A percentile compares a stretch with the other conserved stretches of the same genome.
These are phyloP conservation scores for Avena atlantica DNA, from an alignment of 176 grass and related monocot species.

Conservation along the genomic window DNA sequence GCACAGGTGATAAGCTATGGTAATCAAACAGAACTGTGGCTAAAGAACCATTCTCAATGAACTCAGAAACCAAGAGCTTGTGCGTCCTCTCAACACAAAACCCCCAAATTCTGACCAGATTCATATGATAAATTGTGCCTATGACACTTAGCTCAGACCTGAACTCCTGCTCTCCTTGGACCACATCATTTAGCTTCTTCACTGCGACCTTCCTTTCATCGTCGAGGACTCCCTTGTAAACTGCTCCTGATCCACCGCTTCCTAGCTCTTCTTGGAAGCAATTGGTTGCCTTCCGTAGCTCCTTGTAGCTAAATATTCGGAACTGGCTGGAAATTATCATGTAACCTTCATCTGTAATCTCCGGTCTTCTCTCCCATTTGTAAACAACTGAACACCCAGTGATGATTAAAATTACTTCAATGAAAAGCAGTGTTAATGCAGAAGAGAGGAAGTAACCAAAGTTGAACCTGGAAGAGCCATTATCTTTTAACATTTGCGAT, in stretches of 20 bases:
- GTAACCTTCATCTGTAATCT: conserved; percentile 39
- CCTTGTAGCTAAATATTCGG: conserved; percentile 60
- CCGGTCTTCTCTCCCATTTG: conserved; percentile 21
- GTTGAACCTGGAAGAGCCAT: not conserved
- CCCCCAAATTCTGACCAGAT: conserved; percentile 51
- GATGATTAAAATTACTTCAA: conserved; percentile 47
- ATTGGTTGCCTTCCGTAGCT: conserved; percentile 58
- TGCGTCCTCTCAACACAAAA: conserved; percentile 48
- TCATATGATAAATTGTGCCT: conserved; percentile 64
- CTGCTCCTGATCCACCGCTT: conserved; percentile 49
- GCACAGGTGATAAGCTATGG: not conserved
- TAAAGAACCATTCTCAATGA: conserved; percentile 59
- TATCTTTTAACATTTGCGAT: not conserved
- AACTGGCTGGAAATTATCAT: conserved; percentile 47
- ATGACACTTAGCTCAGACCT: conserved; percentile 57
- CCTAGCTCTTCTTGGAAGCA: conserved; percentile 57
- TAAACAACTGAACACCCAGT: conserved; percentile 47
- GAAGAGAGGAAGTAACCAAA: conserved; percentile 64
- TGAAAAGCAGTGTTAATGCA: conserved; percentile 46
- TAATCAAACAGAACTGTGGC: conserved; percentile 44
- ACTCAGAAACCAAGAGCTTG: conserved; percentile 56
- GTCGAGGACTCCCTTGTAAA: conserved; percentile 61
- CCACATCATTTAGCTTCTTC: conserved; percentile 54
- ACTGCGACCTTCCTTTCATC: conserved; percentile 57
- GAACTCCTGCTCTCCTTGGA: conserved; percentile 62